These are phyloP conservation scores for Exsudoporus frostii DNA, from an alignment of 768 basidiomycete genomes.

Conservation along the genomic window DNA sequence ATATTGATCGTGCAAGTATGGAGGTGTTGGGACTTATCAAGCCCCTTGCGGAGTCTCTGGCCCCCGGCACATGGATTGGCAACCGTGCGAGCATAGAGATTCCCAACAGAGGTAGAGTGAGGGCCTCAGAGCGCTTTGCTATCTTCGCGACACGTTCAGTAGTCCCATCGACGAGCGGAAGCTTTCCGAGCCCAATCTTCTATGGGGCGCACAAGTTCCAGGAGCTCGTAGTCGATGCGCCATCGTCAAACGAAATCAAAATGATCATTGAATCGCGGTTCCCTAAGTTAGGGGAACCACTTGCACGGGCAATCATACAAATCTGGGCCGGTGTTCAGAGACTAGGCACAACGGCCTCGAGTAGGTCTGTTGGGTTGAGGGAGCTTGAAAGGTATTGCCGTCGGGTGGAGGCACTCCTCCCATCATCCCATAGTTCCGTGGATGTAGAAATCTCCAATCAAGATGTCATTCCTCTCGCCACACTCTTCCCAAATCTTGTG, in stretches of 20 bases:
- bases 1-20: constrained; percentile 84
- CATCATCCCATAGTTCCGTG: constrained; percentile 44
- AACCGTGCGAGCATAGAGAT: constrained; percentile 64
- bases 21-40: constrained; percentile 89
- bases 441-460: constrained; percentile 32
- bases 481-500: constrained; percentile 64
- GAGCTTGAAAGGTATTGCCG: constrained; percentile 84
- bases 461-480: constrained; percentile 34
- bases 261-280: constrained; percentile 69
- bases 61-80: constrained; percentile 72
- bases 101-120: constrained; percentile 69
- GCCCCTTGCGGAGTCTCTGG: constrained; percentile 74
- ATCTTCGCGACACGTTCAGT: constrained; percentile 87
- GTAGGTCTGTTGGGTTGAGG: constrained; percentile 65
- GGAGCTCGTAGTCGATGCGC: constrained; percentile 62
- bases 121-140: constrained; percentile 76
- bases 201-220: constrained; percentile 83
- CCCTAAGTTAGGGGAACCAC: constrained; percentile 49
- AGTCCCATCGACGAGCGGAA: constrained; percentile 42
- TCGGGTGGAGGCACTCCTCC: constrained; percentile 63
- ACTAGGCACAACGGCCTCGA: constrained; percentile 49
- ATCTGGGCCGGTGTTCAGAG: constrained; percentile 66
- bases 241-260: constrained; percentile 62
- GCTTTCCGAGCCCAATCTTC: constrained; percentile 62
- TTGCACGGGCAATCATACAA: constrained; percentile 51